Conservation (phyloP, 495 filamentous ascomycete species). For the Aspergillus hancockii region DNA sequence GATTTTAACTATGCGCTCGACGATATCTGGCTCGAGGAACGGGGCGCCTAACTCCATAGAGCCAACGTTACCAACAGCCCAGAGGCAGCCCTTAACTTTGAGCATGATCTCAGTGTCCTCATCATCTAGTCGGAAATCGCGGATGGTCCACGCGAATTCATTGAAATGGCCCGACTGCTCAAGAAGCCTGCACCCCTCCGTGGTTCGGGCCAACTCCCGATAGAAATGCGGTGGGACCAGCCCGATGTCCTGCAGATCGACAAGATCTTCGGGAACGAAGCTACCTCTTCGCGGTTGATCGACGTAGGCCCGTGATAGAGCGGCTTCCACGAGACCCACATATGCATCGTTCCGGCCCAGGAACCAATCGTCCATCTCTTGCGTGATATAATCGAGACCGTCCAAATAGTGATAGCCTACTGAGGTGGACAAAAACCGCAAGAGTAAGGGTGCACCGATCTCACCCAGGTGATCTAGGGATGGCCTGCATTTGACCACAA, state of each 20-base stretch:
- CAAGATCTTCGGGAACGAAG: slow-evolving; percentile 53
- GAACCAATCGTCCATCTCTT: slow-evolving; percentile 99
- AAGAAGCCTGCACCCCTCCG: slow-evolving; percentile 87
- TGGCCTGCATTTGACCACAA: slow-evolving; percentile 94
- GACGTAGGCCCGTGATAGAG: slow-evolving; percentile 83
- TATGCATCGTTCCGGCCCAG: slow-evolving; percentile 93
- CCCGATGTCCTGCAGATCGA: slow-evolving; percentile 61
- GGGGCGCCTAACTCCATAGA: slow-evolving; percentile 96
- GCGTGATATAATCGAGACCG: slow-evolving; percentile 95
- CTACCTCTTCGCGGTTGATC: slow-evolving; percentile 51
- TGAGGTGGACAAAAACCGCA: slow-evolving; percentile 92
- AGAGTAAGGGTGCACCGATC: slow-evolving; percentile 89
- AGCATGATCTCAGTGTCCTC: slow-evolving; percentile 86
- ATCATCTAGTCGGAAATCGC: slow-evolving; percentile 75
- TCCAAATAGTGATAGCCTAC: slow-evolving; percentile 97
- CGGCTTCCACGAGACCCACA: slow-evolving; percentile 91
- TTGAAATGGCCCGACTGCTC: slow-evolving; percentile 93
- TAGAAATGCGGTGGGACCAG: slow-evolving; percentile 95
- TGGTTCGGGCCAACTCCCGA: slow-evolving; percentile 86
- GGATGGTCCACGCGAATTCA: slow-evolving; percentile 86
- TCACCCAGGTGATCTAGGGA: slow-evolving; percentile 94
- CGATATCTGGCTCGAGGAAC: slow-evolving; percentile 84
- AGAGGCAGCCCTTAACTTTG: slow-evolving; percentile 95
- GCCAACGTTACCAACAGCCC: slow-evolving; percentile 97
- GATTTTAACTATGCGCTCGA: slow-evolving; percentile 80